phyloP scores from a whole-genome alignment of 108 stramenopile species.

The Cyclotella distinguenda region DNA sequence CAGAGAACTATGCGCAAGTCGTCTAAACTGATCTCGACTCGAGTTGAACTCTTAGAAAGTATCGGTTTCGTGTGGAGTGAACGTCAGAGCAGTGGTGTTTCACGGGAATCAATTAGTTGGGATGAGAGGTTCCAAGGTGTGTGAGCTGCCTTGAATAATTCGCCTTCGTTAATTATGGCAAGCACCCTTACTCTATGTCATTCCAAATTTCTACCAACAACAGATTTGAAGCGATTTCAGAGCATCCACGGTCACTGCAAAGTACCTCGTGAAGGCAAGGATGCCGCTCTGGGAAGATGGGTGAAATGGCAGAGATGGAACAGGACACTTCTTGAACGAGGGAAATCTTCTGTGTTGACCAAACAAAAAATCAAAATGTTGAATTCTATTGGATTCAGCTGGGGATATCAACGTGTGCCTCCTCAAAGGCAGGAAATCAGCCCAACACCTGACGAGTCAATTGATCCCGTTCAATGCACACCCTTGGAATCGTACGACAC shows the following conservation, averaged over 20 bases:
- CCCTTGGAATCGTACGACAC: background rate
- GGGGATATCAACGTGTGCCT: slow-evolving; percentile 19
- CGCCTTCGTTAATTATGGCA: too few species aligned
- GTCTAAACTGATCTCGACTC: background rate
- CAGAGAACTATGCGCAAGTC: slow-evolving; percentile 16
- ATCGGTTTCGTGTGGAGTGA: slow-evolving; percentile 29
- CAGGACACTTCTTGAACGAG: slow-evolving; percentile 11
- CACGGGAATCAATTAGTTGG: slow-evolving; percentile 13
- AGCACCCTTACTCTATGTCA: background rate
- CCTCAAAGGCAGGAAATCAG: background rate
- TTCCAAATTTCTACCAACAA: background rate
- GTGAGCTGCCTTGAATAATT: background rate
- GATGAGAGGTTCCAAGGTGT: slow-evolving; percentile 13
- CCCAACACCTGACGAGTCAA: background rate
- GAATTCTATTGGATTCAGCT: slow-evolving; percentile 13
- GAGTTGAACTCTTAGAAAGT: slow-evolving; percentile 10
- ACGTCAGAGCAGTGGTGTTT: background rate
- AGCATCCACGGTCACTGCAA: slow-evolving; percentile 9
- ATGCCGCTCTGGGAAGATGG: slow-evolving; percentile 15
- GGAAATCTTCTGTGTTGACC: slow-evolving; percentile 10
- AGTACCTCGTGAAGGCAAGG: slow-evolving; percentile 2
- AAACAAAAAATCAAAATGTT: slow-evolving; percentile 14
- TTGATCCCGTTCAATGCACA: background rate
- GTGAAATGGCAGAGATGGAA: slow-evolving; percentile 25
- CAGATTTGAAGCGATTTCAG: slow-evolving; percentile 11